phyloP scores from a whole-genome alignment of 345 rosid species.

The Euclidium syriacum region DNA sequence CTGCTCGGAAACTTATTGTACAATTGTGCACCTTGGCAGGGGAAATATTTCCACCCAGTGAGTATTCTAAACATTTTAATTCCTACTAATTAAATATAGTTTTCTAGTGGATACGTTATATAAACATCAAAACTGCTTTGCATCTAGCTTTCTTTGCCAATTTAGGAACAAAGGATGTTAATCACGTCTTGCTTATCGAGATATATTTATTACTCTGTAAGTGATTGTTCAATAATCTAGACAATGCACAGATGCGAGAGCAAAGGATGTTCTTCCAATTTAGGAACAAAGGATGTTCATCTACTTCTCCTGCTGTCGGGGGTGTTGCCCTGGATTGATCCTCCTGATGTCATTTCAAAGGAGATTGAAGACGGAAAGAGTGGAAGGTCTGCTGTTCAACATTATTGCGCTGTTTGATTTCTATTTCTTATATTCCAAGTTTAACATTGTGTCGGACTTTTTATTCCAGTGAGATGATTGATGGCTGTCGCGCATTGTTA shows the following conservation, averaged over 20 bases:
- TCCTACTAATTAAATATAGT: constrained; percentile 6
- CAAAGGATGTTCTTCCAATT: no score
- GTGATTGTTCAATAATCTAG: constrained; percentile 50
- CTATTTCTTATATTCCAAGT: constrained; percentile 17
- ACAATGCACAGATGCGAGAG: constrained; percentile 62
- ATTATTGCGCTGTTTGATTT: constrained; percentile 19
- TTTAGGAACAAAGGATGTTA: constrained; percentile 3
- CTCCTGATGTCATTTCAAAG: constrained; percentile 70
- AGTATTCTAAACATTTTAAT: constrained; percentile 20
- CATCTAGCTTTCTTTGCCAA: constrained; percentile 7
- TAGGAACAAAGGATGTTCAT: no score
- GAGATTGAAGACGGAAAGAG: constrained; percentile 85
- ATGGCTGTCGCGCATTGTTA: constrained; percentile 93
- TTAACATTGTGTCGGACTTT: constrained; percentile 21
- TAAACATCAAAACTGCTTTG: not conserved
- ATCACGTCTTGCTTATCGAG: not conserved
- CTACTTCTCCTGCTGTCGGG: constrained; percentile 79
- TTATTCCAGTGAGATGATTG: constrained; percentile 83
- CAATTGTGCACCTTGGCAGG: constrained; percentile 91
- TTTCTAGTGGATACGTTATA: constrained; percentile 6
- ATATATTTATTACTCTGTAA: constrained; percentile 21
- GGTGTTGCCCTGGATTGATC: constrained; percentile 84
- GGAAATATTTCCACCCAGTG: constrained; percentile 70
- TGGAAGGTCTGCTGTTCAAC: constrained; percentile 58
- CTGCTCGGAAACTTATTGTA: constrained; percentile 90